Evolutionary conservation across 2,329 filamentous ascomycete species (phyloP).

Genomic region (Aspergillus piperis): DNA sequence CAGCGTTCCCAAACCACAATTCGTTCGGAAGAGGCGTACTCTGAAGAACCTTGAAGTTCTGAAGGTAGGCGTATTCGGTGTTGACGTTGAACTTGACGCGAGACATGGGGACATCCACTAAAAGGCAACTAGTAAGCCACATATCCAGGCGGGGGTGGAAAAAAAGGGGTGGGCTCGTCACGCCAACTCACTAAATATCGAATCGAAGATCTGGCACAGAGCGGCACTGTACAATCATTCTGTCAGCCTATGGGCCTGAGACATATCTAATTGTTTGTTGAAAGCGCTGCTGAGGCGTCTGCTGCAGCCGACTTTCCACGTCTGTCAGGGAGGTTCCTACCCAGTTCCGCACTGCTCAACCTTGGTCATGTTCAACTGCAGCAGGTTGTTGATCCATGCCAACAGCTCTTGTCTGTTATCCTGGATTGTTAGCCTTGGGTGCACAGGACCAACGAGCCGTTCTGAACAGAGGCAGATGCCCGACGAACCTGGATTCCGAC

Average conservation of each 20-base stretch:
- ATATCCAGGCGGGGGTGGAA: neutral
- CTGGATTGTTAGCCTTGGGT: neutral
- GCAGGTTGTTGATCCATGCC: conserved; percentile 93
- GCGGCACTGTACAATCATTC: conserved; percentile 66
- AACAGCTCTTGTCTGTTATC: conserved; percentile 86
- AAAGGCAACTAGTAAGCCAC: conserved; percentile 11
- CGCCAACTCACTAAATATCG: conserved; percentile 73
- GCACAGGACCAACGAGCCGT: neutral
- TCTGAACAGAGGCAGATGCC: neutral
- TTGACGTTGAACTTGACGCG: conserved; percentile 98
- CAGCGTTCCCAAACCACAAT: neutral
- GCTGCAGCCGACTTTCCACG: neutral
- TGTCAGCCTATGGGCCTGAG: conserved; percentile 12
- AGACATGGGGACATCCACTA: conserved; percentile 87
- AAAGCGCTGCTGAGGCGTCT: neutral
- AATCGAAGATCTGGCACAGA: conserved; percentile 96
- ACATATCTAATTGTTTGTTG: neutral
- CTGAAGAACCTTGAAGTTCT: conserved; percentile 98
- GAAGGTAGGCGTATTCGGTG: conserved; percentile 93
- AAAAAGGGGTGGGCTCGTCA: neutral
- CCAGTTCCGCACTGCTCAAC: conserved; percentile 99
- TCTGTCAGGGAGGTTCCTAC: conserved; percentile 54
- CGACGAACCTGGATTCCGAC: conserved; percentile 64
- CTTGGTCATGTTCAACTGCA: conserved; percentile 97
- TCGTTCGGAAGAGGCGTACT: conserved; percentile 60